Evolutionary conservation across 805 yeast genomes (phyloP).

Genomic region (Saturnispora hagleri): DNA sequence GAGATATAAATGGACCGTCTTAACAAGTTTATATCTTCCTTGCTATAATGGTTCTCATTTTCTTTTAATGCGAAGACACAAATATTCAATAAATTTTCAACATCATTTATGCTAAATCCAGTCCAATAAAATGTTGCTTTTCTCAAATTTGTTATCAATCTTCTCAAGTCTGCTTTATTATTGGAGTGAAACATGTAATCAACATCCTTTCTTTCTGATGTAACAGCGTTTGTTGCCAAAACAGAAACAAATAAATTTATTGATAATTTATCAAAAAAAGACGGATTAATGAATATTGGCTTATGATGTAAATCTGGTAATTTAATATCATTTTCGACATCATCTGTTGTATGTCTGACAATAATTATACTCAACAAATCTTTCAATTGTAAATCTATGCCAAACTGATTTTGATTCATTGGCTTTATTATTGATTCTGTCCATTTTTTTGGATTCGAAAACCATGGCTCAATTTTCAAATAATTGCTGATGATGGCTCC

Average conservation of each 20-base stretch:
- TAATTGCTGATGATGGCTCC: constrained; percentile 46
- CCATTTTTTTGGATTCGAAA: constrained; percentile 41
- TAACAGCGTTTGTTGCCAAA: constrained; percentile 62
- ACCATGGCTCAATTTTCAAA: constrained; percentile 52
- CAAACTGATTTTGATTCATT: constrained; percentile 31
- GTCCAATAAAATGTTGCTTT: constrained; percentile 70
- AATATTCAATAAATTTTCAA: constrained; percentile 42
- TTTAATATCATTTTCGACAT: constrained; percentile 44
- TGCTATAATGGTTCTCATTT: constrained; percentile 26
- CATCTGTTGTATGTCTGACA: constrained; percentile 47
- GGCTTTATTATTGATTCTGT: constrained; percentile 37
- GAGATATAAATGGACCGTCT: constrained; percentile 37
- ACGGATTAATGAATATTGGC: constrained; percentile 51
- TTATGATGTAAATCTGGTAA: constrained; percentile 52
- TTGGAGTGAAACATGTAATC: constrained; percentile 66
- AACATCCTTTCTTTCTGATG: constrained; percentile 56
- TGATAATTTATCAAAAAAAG: constrained; percentile 51
- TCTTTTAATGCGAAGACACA: constrained; percentile 36
- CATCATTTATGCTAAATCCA: constrained; percentile 53
- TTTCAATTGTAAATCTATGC: constrained; percentile 33
- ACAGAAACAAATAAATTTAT: constrained; percentile 59
- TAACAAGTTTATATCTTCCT: constrained; percentile 34
- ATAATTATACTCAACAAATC: constrained; percentile 39
- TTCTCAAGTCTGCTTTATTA: constrained; percentile 43
- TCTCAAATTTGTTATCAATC: constrained; percentile 52